Base-by-base conservation (phyloP, 768 basidiomycete genomes). In the Suillus decipiens region DNA sequence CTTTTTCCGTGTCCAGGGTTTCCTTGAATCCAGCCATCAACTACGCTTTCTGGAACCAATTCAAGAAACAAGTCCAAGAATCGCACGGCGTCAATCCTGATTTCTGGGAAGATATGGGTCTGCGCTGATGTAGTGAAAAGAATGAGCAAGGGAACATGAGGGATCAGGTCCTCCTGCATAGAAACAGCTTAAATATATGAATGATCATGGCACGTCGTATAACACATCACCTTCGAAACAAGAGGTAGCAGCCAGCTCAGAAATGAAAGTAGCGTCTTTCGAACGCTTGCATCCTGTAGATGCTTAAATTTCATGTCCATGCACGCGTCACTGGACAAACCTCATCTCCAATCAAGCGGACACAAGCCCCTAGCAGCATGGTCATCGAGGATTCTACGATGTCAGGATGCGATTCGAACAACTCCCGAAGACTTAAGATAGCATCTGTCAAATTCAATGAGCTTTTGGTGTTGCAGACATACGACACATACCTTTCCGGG, bases 91-190 rank as follows among this genome's bases (percentile, higher is more conserved):
- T 98, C 96, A 43, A 98, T 83, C 17, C 95, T 85, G 64, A 98
- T 94, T 74, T 96, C 94, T 24, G 95, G 95, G 73, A 95, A 97
- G 54, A 99, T 96, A 69, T 96, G 92, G 0, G 93, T 95, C 73
- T 96, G 90, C 0, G 94, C 93, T 11, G 95, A 96, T 7, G 92
- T 89, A 0, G 88, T 87, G 72, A 95, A 96, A 17, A 99, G 84
- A 28, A 98, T 80, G 6, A 98, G 79, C 0, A 88, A 70, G 1
- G 92, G 79, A 0, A 89, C 80, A 70, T 97, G 93, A 5, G 96
- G 95, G 1, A 78, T 63, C 1, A 98, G 75, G 58, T 86, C 81
- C 45, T 88, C 82, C 94, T 96, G 67, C 45, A 48, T 36, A 58
- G 42, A 58, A 47, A 57, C 19, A 55, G 60, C 34, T 61, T 73